Conservation (phyloP, 139 green algal species). For the Chlamydomonas urium region DNA sequence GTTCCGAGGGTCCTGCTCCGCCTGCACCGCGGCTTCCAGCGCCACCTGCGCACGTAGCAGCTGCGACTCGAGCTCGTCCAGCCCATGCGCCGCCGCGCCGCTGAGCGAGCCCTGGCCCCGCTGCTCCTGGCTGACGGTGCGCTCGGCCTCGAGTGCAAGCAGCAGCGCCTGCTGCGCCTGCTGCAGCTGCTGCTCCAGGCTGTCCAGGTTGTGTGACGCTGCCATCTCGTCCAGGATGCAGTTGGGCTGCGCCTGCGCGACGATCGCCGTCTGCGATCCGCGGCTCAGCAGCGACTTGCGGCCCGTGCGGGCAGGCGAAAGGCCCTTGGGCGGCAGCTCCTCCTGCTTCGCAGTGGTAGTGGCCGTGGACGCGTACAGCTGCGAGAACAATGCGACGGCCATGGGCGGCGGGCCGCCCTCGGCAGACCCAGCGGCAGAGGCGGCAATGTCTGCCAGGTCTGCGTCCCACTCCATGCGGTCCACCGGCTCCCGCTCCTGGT, state of each 20-base stretch:
- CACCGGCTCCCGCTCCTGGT: too few species aligned
- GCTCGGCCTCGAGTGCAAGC: not conserved
- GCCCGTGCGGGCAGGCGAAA: not conserved
- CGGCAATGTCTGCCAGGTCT: too few species aligned
- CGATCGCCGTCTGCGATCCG: not conserved
- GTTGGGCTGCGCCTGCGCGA: too few species aligned
- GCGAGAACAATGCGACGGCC: conserved; percentile 2
- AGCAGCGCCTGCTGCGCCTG: not conserved
- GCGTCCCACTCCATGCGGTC: too few species aligned
- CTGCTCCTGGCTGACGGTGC: conserved; percentile 4
- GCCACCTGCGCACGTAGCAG: not conserved
- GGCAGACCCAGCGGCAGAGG: not conserved
- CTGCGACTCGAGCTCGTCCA: not conserved
- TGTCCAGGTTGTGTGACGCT: not conserved
- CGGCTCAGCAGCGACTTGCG: not conserved
- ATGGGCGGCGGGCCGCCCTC: conserved; percentile 8
- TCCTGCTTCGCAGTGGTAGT: not conserved
- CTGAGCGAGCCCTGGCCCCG: not conserved
- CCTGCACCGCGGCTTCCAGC: not conserved
- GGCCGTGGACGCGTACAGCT: not conserved
- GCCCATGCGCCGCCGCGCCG: not conserved
- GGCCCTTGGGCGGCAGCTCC: not conserved
- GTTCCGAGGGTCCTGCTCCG: too few species aligned
- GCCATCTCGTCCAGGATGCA: not conserved
- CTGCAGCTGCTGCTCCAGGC: not conserved